phyloP scores from a whole-genome alignment of 1,284 basidiomycete species.

The Cryptococcus floricola region DNA sequence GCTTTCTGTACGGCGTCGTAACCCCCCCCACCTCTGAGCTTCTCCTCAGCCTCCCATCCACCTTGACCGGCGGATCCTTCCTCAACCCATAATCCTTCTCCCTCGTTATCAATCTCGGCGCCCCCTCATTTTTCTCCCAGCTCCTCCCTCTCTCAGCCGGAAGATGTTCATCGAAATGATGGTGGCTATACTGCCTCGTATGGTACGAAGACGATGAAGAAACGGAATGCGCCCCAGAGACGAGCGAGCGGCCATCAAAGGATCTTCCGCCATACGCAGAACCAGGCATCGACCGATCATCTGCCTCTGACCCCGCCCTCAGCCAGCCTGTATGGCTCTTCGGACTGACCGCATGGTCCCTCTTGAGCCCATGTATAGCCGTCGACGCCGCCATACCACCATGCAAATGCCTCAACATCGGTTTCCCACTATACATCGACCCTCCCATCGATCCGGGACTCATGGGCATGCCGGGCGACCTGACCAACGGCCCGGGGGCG shows the following conservation, averaged over 20 bases:
- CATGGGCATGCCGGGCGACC: background rate
- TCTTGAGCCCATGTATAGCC: background rate
- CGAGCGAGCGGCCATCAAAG: background rate
- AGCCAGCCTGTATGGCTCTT: conserved; percentile 8
- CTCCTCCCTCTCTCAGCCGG: background rate
- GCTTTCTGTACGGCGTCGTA: conserved; percentile 8
- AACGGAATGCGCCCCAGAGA: background rate
- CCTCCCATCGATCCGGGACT: background rate
- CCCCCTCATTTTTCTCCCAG: conserved; percentile 15
- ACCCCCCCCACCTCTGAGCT: background rate
- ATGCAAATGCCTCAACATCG: background rate
- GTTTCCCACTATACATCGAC: too few relatives aligned
- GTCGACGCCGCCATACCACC: background rate
- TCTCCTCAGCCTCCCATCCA: background rate
- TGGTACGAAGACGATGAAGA: background rate
- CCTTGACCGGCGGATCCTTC: background rate
- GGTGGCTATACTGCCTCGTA: background rate
- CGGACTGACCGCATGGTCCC: background rate
- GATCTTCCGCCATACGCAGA: background rate
- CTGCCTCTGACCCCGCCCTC: background rate
- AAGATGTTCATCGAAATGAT: conserved; percentile 1
- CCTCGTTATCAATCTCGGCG: conserved; percentile 9
- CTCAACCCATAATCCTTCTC: conserved; percentile 10
- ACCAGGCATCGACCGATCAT: background rate
- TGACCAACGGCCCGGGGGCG: background rate